A percentile compares a stretch with the other conserved stretches of the same genome.
Evolutionary conservation across 2,329 filamentous ascomycete species (phyloP).

Genomic region (Epicoccum sorghinum): DNA sequence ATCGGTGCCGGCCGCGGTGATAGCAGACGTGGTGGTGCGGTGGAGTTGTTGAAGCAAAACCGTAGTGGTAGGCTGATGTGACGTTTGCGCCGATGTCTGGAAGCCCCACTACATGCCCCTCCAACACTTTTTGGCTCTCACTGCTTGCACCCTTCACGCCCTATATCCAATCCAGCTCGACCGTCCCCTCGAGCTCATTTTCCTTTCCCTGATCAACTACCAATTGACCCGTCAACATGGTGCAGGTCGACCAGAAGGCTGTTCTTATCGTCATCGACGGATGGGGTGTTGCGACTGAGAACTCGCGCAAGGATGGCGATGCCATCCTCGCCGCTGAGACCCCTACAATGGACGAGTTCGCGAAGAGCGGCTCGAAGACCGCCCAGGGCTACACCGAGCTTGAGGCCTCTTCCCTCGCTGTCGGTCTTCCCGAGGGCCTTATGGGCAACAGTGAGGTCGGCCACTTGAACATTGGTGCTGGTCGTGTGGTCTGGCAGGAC

Average conservation of each 20-base stretch:
- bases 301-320: conserved; percentile 87
- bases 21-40: conserved; percentile 14
- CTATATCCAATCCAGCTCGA: conserved; percentile 4
- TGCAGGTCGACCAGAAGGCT: conserved; percentile 71
- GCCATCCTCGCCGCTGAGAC: conserved; percentile 94
- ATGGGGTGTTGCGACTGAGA: conserved; percentile 85
- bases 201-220: not conserved
- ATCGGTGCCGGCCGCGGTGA: conserved; percentile 29
- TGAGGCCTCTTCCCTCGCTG: conserved; percentile 93
- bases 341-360: conserved; percentile 91
- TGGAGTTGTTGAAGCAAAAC: conserved; percentile 21
- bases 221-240: conserved; percentile 58
- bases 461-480: conserved; percentile 97
- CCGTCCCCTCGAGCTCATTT: conserved; percentile 3
- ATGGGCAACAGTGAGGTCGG: conserved; percentile 99
- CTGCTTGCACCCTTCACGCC: conserved; percentile 3
- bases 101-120: conserved; percentile 31
- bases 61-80: conserved; percentile 15
- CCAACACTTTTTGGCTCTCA: conserved; percentile 12
- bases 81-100: conserved; percentile 28
- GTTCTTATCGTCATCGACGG: conserved; percentile 96
- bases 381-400: conserved; percentile 87
- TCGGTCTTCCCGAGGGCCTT: conserved; percentile 92
- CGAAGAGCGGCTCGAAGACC: conserved; percentile 68
- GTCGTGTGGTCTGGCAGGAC: conserved; percentile 95